Base-by-base conservation (phyloP, 1,139 yeast genomes). In the Dujonia santamariae region DNA sequence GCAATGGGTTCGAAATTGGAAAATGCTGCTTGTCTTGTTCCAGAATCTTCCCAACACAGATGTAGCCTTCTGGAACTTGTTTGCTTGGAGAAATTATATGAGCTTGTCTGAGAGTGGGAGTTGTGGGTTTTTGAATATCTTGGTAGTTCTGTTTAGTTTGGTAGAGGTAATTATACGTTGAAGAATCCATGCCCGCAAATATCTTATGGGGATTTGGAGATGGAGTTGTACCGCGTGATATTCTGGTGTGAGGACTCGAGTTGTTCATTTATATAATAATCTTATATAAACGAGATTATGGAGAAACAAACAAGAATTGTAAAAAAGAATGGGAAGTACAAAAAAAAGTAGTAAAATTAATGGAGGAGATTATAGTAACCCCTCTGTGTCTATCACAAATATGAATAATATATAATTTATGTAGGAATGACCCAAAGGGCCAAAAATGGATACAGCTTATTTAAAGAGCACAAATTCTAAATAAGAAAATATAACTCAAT, bases 21-120 rank as follows among this genome's bases (percentile, higher is more conserved):
- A n/a, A 15, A n/a, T 27, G 30, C 25, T 23, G 15, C 9, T 17
- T 9, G 16, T 30, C 39, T 3, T 44, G 34, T 16, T 42, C 46
- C 7, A 42, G 29, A 12, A 40, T 37, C 22, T 44, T 34, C 8
- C 47, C 48, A 12, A 44, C 44, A 25, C 48, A 44, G 13, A 44
- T 35, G 26, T 44, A 44, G 14, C 48, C 48, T 19, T 44, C 45
- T 5, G 46, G 48, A 5, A 46, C 47, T 18, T 35, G 30, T 17
- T 44, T 35, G 28, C 39, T 39, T 4, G 46, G 42, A 5, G 46
- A 44, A 23, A 42, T 44, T 19, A 44, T 42, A 33, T 42, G 46
- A 5, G 39, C 45, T 11, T 36, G 37, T 28, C 38, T 20, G 21
- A 17, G 30, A 7, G n/a, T n/a, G n/a, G 36, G 22, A 6, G 33